Evolutionary conservation across 306 rosid genomes (phyloP), one percentile per base, ranked within the genome.

Genomic region (Trifolium pratense): DNA sequence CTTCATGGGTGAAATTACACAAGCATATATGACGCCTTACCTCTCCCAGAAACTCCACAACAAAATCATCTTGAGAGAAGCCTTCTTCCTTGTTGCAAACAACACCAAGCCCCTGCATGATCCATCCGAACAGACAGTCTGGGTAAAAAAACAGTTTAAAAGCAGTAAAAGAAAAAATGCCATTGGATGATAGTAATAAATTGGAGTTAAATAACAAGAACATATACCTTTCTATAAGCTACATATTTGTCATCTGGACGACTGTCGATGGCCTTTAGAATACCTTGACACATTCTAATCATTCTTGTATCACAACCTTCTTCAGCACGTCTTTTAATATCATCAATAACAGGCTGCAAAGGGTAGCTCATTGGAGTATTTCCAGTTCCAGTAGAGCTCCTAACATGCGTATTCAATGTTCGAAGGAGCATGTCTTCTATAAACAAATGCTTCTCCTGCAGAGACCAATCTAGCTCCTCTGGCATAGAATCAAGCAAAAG

Each of bases 11-110:
- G 34, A 60, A 34, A 68, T 43, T 63, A 40, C 65, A 52, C 10
- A 25, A 69, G 61, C 36, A 68, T 53, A 68, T 66, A 65, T 53
- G 70, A 40, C 76, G 83, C 26, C 81, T 55, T 88, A 95, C 99
- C 97, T 95, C 99, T 77, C 99, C 99, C 83, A 95, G 66, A 86
- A 95, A 95, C 82, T 95, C 99, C 75, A 95, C 99, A 7, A 95
- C 89, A 81, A 95, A 95, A 82, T 92, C 99, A 68, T 90, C 97
- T 76, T 84, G 87, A 4, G 63, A 79, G 86, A 95, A 91, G 77
- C 99, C 99, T 23, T 64, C 92, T 79, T 87, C 92, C 84, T 86
- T 87, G 85, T 91, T 75, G 84, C 99, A 95, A 79, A 95, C 99
- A 63, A 95, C 99, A 29, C 99, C 97, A 61, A 95, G 97, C 72